phyloP scores from a whole-genome alignment of 2,329 filamentous ascomycete species.

The Cytospora chrysosperma region DNA sequence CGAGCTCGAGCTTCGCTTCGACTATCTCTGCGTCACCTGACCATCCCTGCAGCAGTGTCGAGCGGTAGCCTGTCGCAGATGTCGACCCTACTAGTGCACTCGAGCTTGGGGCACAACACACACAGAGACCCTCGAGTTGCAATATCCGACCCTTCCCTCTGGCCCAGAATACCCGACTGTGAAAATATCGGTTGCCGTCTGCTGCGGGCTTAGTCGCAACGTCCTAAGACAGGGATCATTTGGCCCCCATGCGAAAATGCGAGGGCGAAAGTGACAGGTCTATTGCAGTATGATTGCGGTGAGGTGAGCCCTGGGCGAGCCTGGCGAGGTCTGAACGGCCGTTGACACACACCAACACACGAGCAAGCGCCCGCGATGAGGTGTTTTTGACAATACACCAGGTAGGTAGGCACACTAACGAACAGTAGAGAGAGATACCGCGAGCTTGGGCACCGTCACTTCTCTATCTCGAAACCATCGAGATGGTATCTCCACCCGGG shows the following conservation, averaged over 20 bases:
- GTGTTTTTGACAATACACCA: background rate
- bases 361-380: background rate
- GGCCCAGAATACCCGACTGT: background rate
- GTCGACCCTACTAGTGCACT: background rate
- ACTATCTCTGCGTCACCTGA: slow-evolving; percentile 13
- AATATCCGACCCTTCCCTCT: background rate
- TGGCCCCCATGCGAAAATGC: background rate
- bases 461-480: slow-evolving; percentile 7
- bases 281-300: slow-evolving; percentile 5
- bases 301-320: slow-evolving; percentile 13
- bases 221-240: slow-evolving; percentile 17
- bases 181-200: background rate
- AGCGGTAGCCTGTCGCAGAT: background rate
- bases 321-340: background rate
- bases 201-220: slow-evolving; percentile 10
- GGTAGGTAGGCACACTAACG: no score
- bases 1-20: slow-evolving; percentile 8
- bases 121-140: background rate
- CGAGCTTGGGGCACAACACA: background rate
- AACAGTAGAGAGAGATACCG: no score
- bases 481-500: slow-evolving; percentile 4
- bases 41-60: background rate
- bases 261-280: background rate
- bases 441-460: background rate
- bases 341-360: no score